Evolutionary conservation across 2,329 filamentous ascomycete genomes (phyloP).

Genomic region (Nemania sp.): DNA sequence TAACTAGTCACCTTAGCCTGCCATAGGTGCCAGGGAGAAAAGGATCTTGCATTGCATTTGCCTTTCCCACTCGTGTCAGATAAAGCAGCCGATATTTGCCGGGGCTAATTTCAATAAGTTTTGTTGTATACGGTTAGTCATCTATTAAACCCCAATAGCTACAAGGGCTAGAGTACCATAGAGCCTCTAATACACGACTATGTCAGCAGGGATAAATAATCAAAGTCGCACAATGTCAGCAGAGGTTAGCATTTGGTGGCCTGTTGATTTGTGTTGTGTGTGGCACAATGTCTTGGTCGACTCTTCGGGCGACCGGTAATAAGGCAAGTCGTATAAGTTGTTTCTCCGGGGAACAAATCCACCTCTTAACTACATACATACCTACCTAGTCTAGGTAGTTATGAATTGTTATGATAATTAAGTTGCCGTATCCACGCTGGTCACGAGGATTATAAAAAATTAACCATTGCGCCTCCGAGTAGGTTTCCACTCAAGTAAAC

Average conservation of each 20-base stretch:
- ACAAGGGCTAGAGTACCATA: conserved; percentile 4
- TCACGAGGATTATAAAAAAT: conserved; percentile 18
- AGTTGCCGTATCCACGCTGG: conserved; percentile 6
- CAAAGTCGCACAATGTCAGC: not conserved
- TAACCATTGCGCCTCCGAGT: not conserved
- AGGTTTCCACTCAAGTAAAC: not conserved
- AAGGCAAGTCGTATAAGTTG: not conserved
- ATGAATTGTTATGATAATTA: not conserved
- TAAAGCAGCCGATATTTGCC: conserved; percentile 31
- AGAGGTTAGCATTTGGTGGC: not conserved
- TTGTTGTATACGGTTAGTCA: conserved; percentile 9
- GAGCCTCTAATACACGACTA: not conserved
- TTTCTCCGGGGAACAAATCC: not conserved
- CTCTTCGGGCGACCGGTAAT: conserved; percentile 14
- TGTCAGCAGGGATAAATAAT: conserved; percentile 7
- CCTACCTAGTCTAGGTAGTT: no score
- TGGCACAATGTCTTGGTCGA: not conserved
- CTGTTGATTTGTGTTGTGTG: not conserved
- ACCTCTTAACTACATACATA: conserved; percentile 1
- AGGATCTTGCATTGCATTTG: conserved; percentile 35
- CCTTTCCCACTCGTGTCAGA: conserved; percentile 23
- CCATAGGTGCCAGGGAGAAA: conserved; percentile 27
- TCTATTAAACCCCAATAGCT: conserved; percentile 6
- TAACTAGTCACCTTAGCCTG: conserved; percentile 23
- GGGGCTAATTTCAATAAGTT: conserved; percentile 31